A percentile compares a stretch with the other conserved stretches of the same genome.
Conservation (phyloP, 2,329 filamentous ascomycete genomes). For the Exophiala mesophila region DNA sequence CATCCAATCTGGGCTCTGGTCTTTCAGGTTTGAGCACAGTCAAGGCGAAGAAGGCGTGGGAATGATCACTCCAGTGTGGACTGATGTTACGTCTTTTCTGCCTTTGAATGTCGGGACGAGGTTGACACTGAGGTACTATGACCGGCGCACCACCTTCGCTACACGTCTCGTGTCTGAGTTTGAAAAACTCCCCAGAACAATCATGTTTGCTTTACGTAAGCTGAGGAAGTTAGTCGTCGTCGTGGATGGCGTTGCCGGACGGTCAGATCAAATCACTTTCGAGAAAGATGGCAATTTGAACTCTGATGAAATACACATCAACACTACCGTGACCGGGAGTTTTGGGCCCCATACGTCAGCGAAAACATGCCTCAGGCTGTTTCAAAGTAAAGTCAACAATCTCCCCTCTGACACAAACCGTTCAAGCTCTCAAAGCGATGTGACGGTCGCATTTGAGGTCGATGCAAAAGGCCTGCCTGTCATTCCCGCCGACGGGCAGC, state of each 20-base stretch:
- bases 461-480: slow-evolving; percentile 5
- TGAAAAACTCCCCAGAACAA: slow-evolving; percentile 12
- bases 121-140: slow-evolving; percentile 10
- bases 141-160: slow-evolving; percentile 1
- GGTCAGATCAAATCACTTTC: slow-evolving; percentile 9
- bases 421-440: not conserved
- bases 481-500: slow-evolving; percentile 6
- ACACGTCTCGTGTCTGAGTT: slow-evolving; percentile 9
- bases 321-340: slow-evolving; percentile 6
- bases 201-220: slow-evolving; percentile 13
- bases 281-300: slow-evolving; percentile 5
- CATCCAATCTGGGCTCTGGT: slow-evolving; percentile 19
- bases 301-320: slow-evolving; percentile 5
- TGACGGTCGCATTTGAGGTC: slow-evolving; percentile 15
- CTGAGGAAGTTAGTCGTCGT: slow-evolving; percentile 10
- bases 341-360: slow-evolving; percentile 9
- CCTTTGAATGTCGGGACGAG: slow-evolving; percentile 8
- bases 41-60: slow-evolving; percentile 13
- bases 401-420: slow-evolving; percentile 6
- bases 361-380: slow-evolving; percentile 10
- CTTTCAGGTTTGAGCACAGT: slow-evolving; percentile 23
- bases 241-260: slow-evolving; percentile 4
- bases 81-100: slow-evolving; percentile 1
- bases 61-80: slow-evolving; percentile 20
- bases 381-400: slow-evolving; percentile 3